Conservation (phyloP, 495 filamentous ascomycete genomes). For the Penicillium soppii region DNA sequence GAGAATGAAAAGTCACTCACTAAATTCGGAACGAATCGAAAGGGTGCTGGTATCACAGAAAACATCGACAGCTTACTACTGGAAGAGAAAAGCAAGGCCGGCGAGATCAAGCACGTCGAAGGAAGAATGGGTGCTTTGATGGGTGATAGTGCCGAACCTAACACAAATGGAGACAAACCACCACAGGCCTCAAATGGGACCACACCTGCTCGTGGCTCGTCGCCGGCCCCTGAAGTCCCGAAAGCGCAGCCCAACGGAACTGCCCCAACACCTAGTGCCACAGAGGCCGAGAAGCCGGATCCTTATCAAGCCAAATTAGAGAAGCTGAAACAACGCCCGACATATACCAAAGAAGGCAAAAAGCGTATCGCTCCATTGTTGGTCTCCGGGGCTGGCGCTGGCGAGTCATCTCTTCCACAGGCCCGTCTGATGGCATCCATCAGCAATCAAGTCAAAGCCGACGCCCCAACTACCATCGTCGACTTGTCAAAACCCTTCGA, state of each 20-base stretch:
- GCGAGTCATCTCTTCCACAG: conserved; percentile 84
- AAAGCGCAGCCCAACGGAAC: conserved; percentile 45
- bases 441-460: conserved; percentile 57
- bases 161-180: conserved; percentile 43
- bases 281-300: conserved; percentile 58
- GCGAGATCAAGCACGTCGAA: conserved; percentile 83
- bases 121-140: conserved; percentile 96
- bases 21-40: conserved; percentile 85
- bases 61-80: conserved; percentile 81
- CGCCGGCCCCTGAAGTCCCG: conserved; percentile 33
- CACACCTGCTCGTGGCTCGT: conserved; percentile 37
- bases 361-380: conserved; percentile 92
- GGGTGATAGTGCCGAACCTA: conserved; percentile 65
- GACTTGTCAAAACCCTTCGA: conserved; percentile 95
- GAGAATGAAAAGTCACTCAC: conserved; percentile 91
- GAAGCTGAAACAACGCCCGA: conserved; percentile 83
- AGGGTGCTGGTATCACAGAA: conserved; percentile 84
- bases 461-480: conserved; percentile 79
- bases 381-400: conserved; percentile 78
- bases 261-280: conserved; percentile 26
- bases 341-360: conserved; percentile 94
- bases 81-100: conserved; percentile 89
- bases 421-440: conserved; percentile 74
- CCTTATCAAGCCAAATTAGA: conserved; percentile 68
- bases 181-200: conserved; percentile 41